These are phyloP conservation scores for Neurospora discreta DNA, from an alignment of 495 filamentous ascomycete species.

Conservation along the genomic window DNA sequence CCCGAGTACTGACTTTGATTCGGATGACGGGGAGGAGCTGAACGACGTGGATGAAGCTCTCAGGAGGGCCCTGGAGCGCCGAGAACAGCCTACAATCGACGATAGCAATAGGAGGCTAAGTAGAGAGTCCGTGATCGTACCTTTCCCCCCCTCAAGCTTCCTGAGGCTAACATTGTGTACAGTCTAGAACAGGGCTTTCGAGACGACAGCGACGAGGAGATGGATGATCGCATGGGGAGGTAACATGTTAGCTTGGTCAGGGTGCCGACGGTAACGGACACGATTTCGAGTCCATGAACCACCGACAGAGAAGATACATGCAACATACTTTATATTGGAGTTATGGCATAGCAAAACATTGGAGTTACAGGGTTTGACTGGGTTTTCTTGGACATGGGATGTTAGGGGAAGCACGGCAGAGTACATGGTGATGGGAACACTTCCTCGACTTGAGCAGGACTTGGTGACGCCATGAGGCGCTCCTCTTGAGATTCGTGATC, in stretches of 20 bases:
- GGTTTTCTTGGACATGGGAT: not conserved
- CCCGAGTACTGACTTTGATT: slow-evolving; percentile 36
- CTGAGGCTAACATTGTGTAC: slow-evolving; percentile 8
- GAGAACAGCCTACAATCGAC: slow-evolving; percentile 38
- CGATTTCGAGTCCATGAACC: not conserved
- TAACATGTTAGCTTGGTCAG: slow-evolving; percentile 4
- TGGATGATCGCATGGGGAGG: not conserved
- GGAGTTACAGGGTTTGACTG: not conserved
- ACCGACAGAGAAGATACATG: not conserved
- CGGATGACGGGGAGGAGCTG: slow-evolving; percentile 50
- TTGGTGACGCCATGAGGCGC: not conserved
- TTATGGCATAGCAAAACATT: not conserved
- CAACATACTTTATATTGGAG: not conserved
- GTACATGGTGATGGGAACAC: not conserved
- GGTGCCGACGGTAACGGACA: not conserved
- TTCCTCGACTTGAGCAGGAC: not conserved
- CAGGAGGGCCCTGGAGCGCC: slow-evolving; percentile 45
- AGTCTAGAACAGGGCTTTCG: slow-evolving; percentile 29
- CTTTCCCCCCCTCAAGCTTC: not conserved
- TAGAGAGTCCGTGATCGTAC: slow-evolving; percentile 45
- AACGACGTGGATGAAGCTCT: slow-evolving; percentile 56
- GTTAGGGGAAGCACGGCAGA: not conserved
- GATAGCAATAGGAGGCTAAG: slow-evolving; percentile 49
- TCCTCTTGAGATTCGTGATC: not conserved
- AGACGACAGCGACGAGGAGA: slow-evolving; percentile 25